Evolutionary conservation across 306 rosid genomes (phyloP), one percentile per base, ranked within the genome.

Genomic region (Morella rubra): DNA sequence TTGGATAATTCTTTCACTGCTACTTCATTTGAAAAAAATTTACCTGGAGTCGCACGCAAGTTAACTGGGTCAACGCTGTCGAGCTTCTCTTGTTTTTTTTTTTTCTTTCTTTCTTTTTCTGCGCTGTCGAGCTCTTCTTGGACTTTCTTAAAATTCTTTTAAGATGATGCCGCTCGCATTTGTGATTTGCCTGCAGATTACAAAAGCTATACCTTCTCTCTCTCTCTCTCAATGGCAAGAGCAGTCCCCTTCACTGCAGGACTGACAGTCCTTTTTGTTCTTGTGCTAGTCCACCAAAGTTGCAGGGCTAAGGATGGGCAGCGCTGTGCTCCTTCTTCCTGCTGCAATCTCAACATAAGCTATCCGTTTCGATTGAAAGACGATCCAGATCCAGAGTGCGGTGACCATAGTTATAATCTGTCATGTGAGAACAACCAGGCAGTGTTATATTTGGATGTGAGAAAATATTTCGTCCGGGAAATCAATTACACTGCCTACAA

Each of bases 401-500:
- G 83, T 19, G 42, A 49, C 2, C 0, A 0, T 1, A 5, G 10
- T 4, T 74, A 56, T 73, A 6, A 5, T 3, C 73, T 65, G 0
- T 42, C 75, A 18, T 85, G 84, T 5, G 80, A 69, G 45, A 3
- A 56, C 32, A 59, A 64, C 44, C 44, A 54, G 13, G 59, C 71
- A 9, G 49, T 75, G 27, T 0, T 77, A 22, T n/a, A 53, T 49
- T 52, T 19, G 8, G 0, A 47, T 6, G 6, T 41, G 0, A 20
- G 49, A n/a, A 73, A 60, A 56, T 85, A 51, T 56, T 8, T 61
- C 5, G 84, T 81, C 6, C 16, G 51, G 67, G 72, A 68, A 15
- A 84, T 84, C 47, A 44, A 81, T 40, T 79, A 84, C 81, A 2
- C 27, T 37, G 65, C 79, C 65, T 44, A 22, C 51, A 81, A 82